These are phyloP conservation scores for Xylaria bambusicola DNA, from an alignment of 495 filamentous ascomycete genomes.

Conservation along the genomic window DNA sequence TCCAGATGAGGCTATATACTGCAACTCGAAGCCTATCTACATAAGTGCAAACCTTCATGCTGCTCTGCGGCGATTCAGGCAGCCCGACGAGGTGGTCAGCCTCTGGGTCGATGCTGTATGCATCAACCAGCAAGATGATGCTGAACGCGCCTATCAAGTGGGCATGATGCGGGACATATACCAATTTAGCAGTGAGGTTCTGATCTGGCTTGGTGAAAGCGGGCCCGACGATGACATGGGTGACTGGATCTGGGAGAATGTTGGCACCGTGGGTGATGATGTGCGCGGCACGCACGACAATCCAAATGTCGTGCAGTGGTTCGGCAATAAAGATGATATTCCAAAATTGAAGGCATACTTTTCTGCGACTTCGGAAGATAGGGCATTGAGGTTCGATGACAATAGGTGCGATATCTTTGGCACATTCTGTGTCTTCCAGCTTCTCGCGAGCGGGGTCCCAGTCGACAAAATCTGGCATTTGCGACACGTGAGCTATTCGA, in stretches of 20 bases:
- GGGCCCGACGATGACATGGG: constrained; percentile 17
- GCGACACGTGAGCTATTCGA: constrained; percentile 10
- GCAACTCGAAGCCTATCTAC: constrained; percentile 17
- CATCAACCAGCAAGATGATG: constrained; percentile 26
- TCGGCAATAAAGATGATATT: constrained; percentile 13
- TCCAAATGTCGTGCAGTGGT: constrained; percentile 15
- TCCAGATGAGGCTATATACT: constrained; percentile 7
- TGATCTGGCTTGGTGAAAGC: constrained; percentile 25
- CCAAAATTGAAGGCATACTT: constrained; percentile 17
- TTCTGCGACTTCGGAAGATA: constrained; percentile 5
- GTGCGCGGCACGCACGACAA: not conserved
- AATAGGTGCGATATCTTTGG: constrained; percentile 19
- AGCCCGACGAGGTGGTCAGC: not conserved
- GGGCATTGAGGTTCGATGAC: not conserved
- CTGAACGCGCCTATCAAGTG: constrained; percentile 25
- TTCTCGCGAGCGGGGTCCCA: constrained; percentile 15
- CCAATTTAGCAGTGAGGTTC: constrained; percentile 11
- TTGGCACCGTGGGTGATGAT: not conserved
- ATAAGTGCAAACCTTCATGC: constrained; percentile 20
- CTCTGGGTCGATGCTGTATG: constrained; percentile 30
- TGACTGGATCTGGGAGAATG: constrained; percentile 11
- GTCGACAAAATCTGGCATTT: constrained; percentile 15
- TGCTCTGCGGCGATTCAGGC: constrained; percentile 20
- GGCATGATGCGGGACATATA: constrained; percentile 27
- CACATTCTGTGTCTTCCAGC: constrained; percentile 13